These are phyloP conservation scores for Mayamaea pseudoterrestris DNA, from an alignment of 108 stramenopile species.

Conservation along the genomic window DNA sequence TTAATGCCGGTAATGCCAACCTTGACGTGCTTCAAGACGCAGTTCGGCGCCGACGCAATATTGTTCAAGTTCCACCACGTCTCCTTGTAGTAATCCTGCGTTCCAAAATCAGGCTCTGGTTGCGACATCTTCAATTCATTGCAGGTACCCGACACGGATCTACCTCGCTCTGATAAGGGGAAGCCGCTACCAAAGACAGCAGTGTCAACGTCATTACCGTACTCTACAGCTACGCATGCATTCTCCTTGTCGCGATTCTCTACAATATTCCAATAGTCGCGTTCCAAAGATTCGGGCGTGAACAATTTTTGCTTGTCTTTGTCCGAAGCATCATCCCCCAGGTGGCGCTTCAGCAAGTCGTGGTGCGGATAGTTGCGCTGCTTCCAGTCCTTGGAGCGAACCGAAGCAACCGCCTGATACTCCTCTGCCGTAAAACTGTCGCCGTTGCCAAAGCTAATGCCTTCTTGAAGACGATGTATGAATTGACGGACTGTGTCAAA, in stretches of 20 bases:
- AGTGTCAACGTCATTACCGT: slow-evolving; percentile 94
- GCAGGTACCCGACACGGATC: slow-evolving; percentile 37
- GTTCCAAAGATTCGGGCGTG: slow-evolving; percentile 64
- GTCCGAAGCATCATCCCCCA: slow-evolving; percentile 1
- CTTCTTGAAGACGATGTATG: slow-evolving; percentile 79
- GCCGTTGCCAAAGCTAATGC: slow-evolving; percentile 89
- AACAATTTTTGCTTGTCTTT: slow-evolving; percentile 17
- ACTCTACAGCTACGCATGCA: slow-evolving; percentile 82
- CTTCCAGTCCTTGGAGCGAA: slow-evolving; percentile 56
- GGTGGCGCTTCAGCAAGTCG: slow-evolving; percentile 13
- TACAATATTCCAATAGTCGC: slow-evolving; percentile 93
- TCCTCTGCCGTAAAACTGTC: slow-evolving; percentile 64
- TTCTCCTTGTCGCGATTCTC: slow-evolving; percentile 53
- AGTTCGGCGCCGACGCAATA: slow-evolving; percentile 77
- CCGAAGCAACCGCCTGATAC: slow-evolving; percentile 54
- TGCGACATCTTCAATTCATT: slow-evolving; percentile 31
- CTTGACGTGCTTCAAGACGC: slow-evolving; percentile 80
- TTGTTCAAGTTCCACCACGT: slow-evolving; percentile 98
- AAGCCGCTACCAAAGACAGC: slow-evolving; percentile 84
- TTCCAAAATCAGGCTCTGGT: slow-evolving; percentile 69
- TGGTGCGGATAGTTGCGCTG: slow-evolving; percentile 39
- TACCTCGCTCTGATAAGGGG: slow-evolving; percentile 65
- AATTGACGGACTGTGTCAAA: slow-evolving; percentile 79
- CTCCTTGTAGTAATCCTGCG: slow-evolving; percentile 73
- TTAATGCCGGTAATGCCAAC: slow-evolving; percentile 94